Percentiles rank a stretch among this genome's conserved stretches.
Conservation (phyloP, 495 filamentous ascomycete species). For the Bombardia bombarda region DNA sequence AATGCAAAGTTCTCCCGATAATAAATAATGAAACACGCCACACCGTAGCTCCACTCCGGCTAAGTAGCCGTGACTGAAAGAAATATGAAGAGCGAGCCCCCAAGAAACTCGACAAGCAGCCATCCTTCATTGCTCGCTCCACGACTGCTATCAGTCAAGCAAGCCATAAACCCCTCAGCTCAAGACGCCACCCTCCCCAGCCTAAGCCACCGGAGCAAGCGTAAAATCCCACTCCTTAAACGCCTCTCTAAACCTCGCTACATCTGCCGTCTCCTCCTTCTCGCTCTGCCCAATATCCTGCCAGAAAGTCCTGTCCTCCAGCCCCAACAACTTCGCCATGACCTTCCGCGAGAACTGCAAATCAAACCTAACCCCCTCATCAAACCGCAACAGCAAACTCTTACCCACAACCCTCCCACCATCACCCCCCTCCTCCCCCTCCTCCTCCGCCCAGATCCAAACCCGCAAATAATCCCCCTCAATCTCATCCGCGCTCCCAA, state of each 20-base stretch:
- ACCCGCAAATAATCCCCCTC: constrained; percentile 75
- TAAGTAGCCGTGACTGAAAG: too few relatives aligned
- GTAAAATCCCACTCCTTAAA: constrained; percentile 85
- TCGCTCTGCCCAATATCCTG: constrained; percentile 68
- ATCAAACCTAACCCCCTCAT: constrained; percentile 43
- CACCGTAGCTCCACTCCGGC: too few relatives aligned
- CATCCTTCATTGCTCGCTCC: too few relatives aligned
- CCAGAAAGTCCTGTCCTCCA: constrained; percentile 73
- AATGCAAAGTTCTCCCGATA: too few relatives aligned
- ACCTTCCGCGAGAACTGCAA: constrained; percentile 65
- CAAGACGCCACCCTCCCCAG: too few relatives aligned
- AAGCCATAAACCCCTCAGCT: too few relatives aligned
- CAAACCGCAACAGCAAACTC: constrained; percentile 40
- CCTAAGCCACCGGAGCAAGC: too few relatives aligned
- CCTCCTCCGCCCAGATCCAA: constrained; percentile 61
- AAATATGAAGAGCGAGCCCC: too few relatives aligned
- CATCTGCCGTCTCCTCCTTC: constrained; percentile 71
- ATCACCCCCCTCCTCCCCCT: constrained; percentile 30
- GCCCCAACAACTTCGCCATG: constrained; percentile 74
- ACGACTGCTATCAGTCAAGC: too few relatives aligned
- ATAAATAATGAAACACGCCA: too few relatives aligned
- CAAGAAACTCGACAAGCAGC: too few relatives aligned
- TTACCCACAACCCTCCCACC: constrained; percentile 31
- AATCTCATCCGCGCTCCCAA: constrained; percentile 29
- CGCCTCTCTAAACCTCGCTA: constrained; percentile 70